Conservation (phyloP, 2,329 filamentous ascomycete genomes). For the Neonectria ditissima region DNA sequence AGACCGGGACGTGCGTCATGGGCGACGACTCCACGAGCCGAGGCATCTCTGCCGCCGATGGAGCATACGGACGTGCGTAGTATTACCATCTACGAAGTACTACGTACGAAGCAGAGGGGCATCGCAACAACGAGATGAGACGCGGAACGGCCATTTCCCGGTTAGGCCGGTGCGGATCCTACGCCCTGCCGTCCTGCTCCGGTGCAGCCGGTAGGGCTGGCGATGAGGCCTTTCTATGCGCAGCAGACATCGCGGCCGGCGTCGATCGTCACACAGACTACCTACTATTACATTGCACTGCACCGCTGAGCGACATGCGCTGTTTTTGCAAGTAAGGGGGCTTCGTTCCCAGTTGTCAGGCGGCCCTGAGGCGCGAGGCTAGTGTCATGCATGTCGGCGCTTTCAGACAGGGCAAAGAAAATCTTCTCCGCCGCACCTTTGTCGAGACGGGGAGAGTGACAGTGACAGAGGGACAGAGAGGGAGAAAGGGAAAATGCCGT, state of each 20-base stretch:
- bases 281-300: no score
- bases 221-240: background rate
- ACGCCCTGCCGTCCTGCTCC: slow-evolving; percentile 19
- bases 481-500: background rate
- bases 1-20: slow-evolving; percentile 11
- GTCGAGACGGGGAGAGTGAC: background rate
- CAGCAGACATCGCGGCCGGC: background rate
- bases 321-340: background rate
- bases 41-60: background rate
- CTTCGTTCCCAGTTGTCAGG: background rate
- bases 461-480: no score
- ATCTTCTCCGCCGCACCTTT: no score
- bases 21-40: background rate
- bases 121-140: slow-evolving; percentile 15
- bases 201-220: slow-evolving; percentile 32
- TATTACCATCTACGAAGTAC: background rate
- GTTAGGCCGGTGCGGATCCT: slow-evolving; percentile 10
- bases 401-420: background rate
- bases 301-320: background rate
- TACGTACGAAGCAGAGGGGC: background rate
- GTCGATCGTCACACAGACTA: background rate
- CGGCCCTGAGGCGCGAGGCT: background rate
- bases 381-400: background rate
- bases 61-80: background rate
- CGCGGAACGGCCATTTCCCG: slow-evolving; percentile 10